These are phyloP conservation scores for Luffa acutangula DNA, from an alignment of 306 rosid species.

Conservation along the genomic window DNA sequence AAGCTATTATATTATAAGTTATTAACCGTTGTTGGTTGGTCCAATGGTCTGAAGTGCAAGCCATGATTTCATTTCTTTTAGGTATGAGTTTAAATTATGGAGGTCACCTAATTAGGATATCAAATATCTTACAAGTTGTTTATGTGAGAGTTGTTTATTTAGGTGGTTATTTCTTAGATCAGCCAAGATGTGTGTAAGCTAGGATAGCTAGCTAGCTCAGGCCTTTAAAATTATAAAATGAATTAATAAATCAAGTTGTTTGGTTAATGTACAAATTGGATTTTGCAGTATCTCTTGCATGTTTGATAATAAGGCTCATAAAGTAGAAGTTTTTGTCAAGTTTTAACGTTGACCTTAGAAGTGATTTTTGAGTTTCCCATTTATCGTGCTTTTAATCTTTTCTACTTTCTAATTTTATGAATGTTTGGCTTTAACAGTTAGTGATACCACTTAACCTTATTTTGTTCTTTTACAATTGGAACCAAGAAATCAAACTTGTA, in stretches of 20 bases:
- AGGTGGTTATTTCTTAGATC: neutral
- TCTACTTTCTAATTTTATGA: neutral
- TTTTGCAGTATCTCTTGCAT: neutral
- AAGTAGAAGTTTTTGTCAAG: neutral
- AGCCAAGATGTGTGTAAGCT: neutral
- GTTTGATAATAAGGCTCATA: neutral
- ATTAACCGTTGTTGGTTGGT: neutral
- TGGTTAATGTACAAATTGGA: neutral
- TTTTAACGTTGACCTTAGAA: neutral
- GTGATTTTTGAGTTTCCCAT: neutral
- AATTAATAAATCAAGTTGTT: neutral
- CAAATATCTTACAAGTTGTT: neutral
- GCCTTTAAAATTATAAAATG: neutral
- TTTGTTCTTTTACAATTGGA: neutral
- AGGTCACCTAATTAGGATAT: neutral
- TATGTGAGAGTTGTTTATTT: neutral
- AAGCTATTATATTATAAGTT: neutral
- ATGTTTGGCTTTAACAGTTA: neutral
- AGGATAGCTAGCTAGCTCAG: neutral
- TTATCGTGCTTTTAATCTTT: neutral
- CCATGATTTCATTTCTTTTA: neutral
- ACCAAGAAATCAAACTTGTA: neutral
- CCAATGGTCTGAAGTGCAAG: neutral
- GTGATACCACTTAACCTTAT: neutral
- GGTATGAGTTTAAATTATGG: neutral